Evolutionary conservation across 2,329 filamentous ascomycete species (phyloP), one percentile per base, ranked within the genome.

Genomic region (Coniella vitis): DNA sequence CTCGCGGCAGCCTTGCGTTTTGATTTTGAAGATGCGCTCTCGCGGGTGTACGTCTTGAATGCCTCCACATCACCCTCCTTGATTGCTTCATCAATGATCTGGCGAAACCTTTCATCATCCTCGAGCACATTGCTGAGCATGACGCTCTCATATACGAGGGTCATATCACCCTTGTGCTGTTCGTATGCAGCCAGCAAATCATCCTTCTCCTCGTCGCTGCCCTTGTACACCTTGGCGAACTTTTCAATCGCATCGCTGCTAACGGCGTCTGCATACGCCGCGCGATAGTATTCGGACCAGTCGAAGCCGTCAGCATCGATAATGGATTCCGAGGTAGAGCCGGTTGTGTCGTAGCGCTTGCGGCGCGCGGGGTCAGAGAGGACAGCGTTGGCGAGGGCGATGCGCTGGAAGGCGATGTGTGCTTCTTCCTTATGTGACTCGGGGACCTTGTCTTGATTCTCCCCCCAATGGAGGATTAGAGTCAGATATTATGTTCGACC

Each of bases 301-400:
- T 88, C 80, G 70, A 97, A 98, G 47, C 84, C 86, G 51, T 87
- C 83, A 4, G 79, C 77, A 62, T 89, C 85, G 29, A 84, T 77
- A 19, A 95, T 79, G 8, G 82, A 84, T 62, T 96, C 90, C 10
- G 87, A 81, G 0, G 90, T 97, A 48, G 86, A 93, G 47, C 93
- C 93, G 0, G 91, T 97, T 46, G 78, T 75, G 63, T 98, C 91
- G 71, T 95, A 98, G 51, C 88, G 86, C 58, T 83, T 82, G 57
- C 93, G 86, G 46, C 93, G 82, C 17, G 76, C 74, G 19, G 85
- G 75, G 58, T 96, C 88, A 29, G 88, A 95, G 32, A 98, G 86
- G 43, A 98, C 80, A 31, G 90, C 91, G 63, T 97, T 95, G 45
- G 93, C 91, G 61, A 96, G 91, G 20, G 91, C 91, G 58, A 98